Evolutionary conservation across 208 protist species (phyloP).

Genomic region (Entamoeba histolytica): DNA sequence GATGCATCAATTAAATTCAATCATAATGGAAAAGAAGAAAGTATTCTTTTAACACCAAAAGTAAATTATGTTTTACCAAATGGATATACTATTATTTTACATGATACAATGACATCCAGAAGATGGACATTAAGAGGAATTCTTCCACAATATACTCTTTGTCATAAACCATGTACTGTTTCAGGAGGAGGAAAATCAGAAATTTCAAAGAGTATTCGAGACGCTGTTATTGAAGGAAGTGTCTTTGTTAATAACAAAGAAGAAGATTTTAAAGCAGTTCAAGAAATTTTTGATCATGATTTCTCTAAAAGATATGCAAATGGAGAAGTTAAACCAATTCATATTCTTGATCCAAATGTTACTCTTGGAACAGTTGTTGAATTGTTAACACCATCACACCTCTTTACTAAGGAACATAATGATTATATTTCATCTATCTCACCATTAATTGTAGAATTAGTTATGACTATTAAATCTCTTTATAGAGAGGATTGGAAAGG

Average conservation of each 20-base stretch:
- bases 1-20: conserved; percentile 1
- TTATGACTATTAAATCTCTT: conserved; percentile 16
- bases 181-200: conserved; percentile 36
- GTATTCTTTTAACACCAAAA: conserved; percentile 3
- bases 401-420: conserved; percentile 22
- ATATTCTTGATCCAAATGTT: neutral
- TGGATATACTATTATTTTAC: conserved; percentile 27
- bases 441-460: conserved; percentile 5
- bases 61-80: conserved; percentile 28
- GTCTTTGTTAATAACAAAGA: conserved; percentile 23
- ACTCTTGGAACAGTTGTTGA: conserved; percentile 26
- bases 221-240: conserved; percentile 24
- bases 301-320: conserved; percentile 16
- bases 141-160: neutral
- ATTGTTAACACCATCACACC: conserved; percentile 1
- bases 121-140: conserved; percentile 21
- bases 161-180: conserved; percentile 28
- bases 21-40: neutral
- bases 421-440: conserved; percentile 11
- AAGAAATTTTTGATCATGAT: conserved; percentile 23
- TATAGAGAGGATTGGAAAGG: conserved; percentile 11
- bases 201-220: conserved; percentile 26
- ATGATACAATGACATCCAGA: neutral
- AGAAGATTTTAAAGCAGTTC: conserved; percentile 2
- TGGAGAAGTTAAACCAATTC: neutral